phyloP scores from a whole-genome alignment of 352 stramenopile genomes.

The Thraustochytrium sp. region DNA sequence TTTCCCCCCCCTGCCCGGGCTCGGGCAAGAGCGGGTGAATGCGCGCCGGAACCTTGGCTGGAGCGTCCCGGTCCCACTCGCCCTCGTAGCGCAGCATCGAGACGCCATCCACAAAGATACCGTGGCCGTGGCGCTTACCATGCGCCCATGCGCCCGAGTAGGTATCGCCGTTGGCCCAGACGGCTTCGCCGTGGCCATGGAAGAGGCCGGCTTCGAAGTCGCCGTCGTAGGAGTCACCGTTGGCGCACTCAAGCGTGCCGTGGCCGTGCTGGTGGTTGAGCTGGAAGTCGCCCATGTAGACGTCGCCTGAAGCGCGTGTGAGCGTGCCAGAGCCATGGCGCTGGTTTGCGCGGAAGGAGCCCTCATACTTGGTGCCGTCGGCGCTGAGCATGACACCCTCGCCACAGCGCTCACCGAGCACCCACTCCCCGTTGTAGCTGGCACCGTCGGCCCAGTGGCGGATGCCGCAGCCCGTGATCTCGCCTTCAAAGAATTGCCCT shows the following conservation, averaged over 20 bases:
- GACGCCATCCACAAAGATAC: conserved; percentile 59
- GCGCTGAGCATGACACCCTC: conserved; percentile 59
- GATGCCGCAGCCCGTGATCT: conserved; percentile 67
- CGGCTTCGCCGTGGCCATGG: conserved; percentile 44
- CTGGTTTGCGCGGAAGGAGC: conserved; percentile 48
- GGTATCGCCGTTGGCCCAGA: conserved; percentile 46
- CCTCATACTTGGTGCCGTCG: conserved; percentile 54
- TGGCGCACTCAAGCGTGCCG: conserved; percentile 68
- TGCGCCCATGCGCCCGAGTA: conserved; percentile 75
- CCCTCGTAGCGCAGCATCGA: neutral
- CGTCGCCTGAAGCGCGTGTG: conserved; percentile 63
- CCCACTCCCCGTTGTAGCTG: conserved; percentile 8
- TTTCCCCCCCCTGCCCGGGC: neutral
- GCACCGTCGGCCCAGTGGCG: conserved; percentile 56
- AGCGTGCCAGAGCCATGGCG: conserved; percentile 53
- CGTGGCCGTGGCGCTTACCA: conserved; percentile 74
- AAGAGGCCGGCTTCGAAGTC: conserved; percentile 45
- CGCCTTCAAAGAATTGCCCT: conserved; percentile 71
- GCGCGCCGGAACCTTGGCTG: neutral
- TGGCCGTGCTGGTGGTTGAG: conserved; percentile 63
- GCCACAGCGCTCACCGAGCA: conserved; percentile 57
- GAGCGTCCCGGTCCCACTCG: neutral
- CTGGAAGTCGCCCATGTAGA: conserved; percentile 65
- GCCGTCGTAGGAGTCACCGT: conserved; percentile 75
- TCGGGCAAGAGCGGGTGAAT: neutral